Evolutionary conservation across 1,284 basidiomycete genomes (phyloP).

Genomic region (Leccinum solheimii): DNA sequence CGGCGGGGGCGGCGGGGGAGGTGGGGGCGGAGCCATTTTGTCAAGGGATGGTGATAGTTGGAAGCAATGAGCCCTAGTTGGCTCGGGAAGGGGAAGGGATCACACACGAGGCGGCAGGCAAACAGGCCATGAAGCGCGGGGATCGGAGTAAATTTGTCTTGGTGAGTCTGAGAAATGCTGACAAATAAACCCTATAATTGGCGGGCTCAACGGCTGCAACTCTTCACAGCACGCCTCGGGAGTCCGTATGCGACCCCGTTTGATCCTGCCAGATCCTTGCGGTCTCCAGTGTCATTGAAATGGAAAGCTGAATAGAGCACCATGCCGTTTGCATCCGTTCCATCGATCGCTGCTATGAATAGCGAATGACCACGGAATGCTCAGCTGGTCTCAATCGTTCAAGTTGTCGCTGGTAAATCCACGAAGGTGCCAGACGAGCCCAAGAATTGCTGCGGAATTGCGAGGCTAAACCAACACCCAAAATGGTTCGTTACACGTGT

Average conservation of each 20-base stretch:
- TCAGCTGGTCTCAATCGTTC: neutral
- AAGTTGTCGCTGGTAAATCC: neutral
- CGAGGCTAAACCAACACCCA: conserved; percentile 13
- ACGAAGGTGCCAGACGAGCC: neutral
- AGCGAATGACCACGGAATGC: conserved; percentile 8
- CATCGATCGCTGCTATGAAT: conserved; percentile 11
- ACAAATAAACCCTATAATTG: conserved; percentile 27
- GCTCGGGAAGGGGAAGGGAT: conserved; percentile 16
- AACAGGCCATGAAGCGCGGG: conserved; percentile 19
- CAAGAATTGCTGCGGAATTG: conserved; percentile 2
- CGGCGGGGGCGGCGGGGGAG: conserved; percentile 56
- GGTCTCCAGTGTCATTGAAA: conserved; percentile 14
- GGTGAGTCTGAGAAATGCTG: conserved; percentile 19
- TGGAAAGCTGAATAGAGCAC: conserved; percentile 15
- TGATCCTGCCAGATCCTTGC: conserved; percentile 27
- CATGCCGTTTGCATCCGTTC: conserved; percentile 17
- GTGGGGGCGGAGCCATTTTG: conserved; percentile 40
- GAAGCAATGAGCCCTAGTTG: conserved; percentile 21
- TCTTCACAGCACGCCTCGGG: conserved; percentile 9
- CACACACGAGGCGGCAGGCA: conserved; percentile 33
- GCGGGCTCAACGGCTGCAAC: conserved; percentile 5
- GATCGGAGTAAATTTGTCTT: conserved; percentile 31
- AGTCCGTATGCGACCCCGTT: conserved; percentile 18
- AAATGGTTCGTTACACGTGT: conserved; percentile 28
- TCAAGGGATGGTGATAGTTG: conserved; percentile 13